phyloP scores from a whole-genome alignment of 805 yeast genomes.

The Teunomyces cretensis region DNA sequence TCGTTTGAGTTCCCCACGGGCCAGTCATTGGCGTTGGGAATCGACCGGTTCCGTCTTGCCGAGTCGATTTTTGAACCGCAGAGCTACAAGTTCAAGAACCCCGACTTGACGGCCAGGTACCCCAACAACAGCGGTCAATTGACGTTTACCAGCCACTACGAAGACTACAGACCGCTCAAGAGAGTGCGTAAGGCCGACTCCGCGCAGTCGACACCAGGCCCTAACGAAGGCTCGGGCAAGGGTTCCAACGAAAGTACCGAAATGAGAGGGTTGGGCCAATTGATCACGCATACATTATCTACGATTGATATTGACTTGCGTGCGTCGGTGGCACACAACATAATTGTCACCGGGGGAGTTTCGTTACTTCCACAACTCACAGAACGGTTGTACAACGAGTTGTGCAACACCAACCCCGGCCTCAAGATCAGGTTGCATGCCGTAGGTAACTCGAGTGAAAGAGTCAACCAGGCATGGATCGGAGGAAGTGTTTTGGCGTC shows the following conservation, averaged over 20 bases:
- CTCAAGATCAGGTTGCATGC: constrained; percentile 82
- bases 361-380: constrained; percentile 80
- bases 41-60: constrained; percentile 61
- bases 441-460: constrained; percentile 72
- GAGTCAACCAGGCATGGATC: constrained; percentile 82
- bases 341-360: constrained; percentile 82
- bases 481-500: constrained; percentile 90
- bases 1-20: constrained; percentile 79
- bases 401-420: constrained; percentile 73
- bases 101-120: constrained; percentile 23
- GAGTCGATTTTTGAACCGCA: constrained; percentile 74
- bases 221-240: constrained; percentile 6
- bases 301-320: constrained; percentile 77
- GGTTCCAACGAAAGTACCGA: constrained; percentile 10
- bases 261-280: constrained; percentile 55
- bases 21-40: constrained; percentile 57
- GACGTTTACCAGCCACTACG: constrained; percentile 43
- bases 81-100: constrained; percentile 34
- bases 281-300: constrained; percentile 55
- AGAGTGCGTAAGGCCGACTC: constrained; percentile 50
- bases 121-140: constrained; percentile 53
- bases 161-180: constrained; percentile 75
- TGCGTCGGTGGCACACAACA: constrained; percentile 84
- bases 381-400: constrained; percentile 71
- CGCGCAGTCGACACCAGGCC: constrained; percentile 28